Evolutionary conservation across 2,329 filamentous ascomycete genomes (phyloP).

Genomic region (Rhynchosporium graminicola): DNA sequence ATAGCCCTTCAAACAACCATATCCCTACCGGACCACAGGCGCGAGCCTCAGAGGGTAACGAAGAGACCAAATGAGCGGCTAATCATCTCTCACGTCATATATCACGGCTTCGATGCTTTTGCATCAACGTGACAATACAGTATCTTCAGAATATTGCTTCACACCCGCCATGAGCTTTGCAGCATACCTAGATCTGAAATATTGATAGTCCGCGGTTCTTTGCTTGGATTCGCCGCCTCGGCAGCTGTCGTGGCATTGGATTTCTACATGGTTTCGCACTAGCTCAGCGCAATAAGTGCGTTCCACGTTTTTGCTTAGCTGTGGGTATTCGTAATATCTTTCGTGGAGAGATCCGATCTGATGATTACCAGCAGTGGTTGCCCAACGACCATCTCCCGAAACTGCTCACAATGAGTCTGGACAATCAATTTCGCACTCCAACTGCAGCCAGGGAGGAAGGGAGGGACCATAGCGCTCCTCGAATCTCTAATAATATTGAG

Average conservation of each 20-base stretch:
- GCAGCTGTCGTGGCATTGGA: slow-evolving; percentile 31
- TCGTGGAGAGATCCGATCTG: slow-evolving; percentile 35
- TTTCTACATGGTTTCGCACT: slow-evolving; percentile 29
- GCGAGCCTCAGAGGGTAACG: slow-evolving; percentile 44
- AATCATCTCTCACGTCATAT: slow-evolving; percentile 20
- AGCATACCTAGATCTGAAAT: slow-evolving; percentile 37
- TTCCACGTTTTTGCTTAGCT: slow-evolving; percentile 36
- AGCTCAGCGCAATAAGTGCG: slow-evolving; percentile 32
- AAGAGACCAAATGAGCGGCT: slow-evolving; percentile 51
- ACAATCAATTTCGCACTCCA: slow-evolving; percentile 33
- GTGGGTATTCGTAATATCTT: slow-evolving; percentile 29
- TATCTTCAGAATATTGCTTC: slow-evolving; percentile 29
- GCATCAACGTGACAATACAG: slow-evolving; percentile 36
- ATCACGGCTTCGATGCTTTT: slow-evolving; percentile 37
- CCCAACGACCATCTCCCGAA: slow-evolving; percentile 31
- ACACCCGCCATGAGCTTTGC: slow-evolving; percentile 29
- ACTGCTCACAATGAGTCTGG: slow-evolving; percentile 35
- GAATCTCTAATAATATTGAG: slow-evolving; percentile 30
- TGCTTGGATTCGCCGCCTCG: slow-evolving; percentile 32
- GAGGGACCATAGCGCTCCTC: slow-evolving; percentile 38
- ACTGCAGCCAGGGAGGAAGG: slow-evolving; percentile 39
- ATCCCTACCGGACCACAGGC: slow-evolving; percentile 43
- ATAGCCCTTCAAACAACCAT: slow-evolving; percentile 44
- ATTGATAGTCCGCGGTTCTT: slow-evolving; percentile 34
- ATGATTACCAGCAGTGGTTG: slow-evolving; percentile 33